Evolutionary conservation across 495 filamentous ascomycete species (phyloP).

Genomic region (Pyronema domesticum): DNA sequence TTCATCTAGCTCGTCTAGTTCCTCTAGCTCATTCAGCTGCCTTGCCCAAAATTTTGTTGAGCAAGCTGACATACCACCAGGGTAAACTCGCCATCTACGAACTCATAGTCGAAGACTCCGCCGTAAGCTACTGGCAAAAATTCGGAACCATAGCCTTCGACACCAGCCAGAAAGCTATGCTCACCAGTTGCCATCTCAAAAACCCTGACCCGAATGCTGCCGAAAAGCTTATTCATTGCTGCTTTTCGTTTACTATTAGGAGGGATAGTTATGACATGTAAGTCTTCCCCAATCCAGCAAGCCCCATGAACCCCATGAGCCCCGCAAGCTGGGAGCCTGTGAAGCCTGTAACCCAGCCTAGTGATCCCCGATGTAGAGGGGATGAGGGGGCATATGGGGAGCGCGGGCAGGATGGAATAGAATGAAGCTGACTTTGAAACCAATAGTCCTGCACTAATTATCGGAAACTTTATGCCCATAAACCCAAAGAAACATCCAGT

Average conservation of each 20-base stretch:
- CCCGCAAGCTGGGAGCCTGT: too few species aligned
- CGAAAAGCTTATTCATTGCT: conserved; percentile 67
- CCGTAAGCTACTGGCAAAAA: conserved; percentile 97
- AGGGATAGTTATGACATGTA: conserved; percentile 94
- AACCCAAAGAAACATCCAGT: conserved; percentile 26
- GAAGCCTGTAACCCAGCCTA: conserved; percentile 4
- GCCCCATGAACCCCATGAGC: not conserved
- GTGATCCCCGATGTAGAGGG: not conserved
- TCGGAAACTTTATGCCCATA: conserved; percentile 87
- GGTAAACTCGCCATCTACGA: conserved; percentile 92
- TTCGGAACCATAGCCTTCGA: conserved; percentile 98
- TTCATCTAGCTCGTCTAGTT: too few species aligned
- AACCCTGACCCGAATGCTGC: conserved; percentile 57
- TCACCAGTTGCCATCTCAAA: conserved; percentile 84
- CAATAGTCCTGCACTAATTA: conserved; percentile 70
- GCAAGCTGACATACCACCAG: conserved; percentile 29
- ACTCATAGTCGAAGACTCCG: conserved; percentile 79
- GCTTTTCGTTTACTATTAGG: conserved; percentile 92
- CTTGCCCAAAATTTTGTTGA: too few species aligned
- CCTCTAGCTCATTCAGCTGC: not conserved
- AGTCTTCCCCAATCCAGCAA: conserved; percentile 26
- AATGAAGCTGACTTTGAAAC: conserved; percentile 2
- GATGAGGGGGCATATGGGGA: not conserved
- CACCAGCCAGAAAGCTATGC: conserved; percentile 82
- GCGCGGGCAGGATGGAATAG: conserved; percentile 6